These are phyloP conservation scores for Mytilinidion resinicola DNA, from an alignment of 495 filamentous ascomycete genomes.

Conservation along the genomic window DNA sequence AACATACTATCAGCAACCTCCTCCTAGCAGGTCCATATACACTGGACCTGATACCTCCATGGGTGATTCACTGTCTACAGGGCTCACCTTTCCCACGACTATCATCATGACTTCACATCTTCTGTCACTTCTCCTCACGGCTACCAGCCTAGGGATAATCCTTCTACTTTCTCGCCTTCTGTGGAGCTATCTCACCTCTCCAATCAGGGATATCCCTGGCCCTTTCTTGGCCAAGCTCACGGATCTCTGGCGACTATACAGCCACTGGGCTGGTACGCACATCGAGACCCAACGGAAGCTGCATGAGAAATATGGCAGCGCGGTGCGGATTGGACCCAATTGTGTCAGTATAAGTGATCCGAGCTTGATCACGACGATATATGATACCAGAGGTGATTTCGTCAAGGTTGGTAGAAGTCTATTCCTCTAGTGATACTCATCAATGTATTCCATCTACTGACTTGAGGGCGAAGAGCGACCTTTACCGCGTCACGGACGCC, in stretches of 20 bases:
- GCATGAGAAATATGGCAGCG: slow-evolving; percentile 7
- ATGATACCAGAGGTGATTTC: slow-evolving; percentile 9
- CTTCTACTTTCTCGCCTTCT: slow-evolving; percentile 1
- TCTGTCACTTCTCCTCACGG: neutral
- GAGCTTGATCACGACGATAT: slow-evolving; percentile 9
- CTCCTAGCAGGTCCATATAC: no score
- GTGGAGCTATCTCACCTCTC: slow-evolving; percentile 6
- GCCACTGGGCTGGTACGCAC: slow-evolving; percentile 6
- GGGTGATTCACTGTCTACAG: no score
- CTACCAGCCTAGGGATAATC: neutral
- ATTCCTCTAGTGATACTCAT: neutral
- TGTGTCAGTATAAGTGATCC: slow-evolving; percentile 10
- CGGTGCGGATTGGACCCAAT: slow-evolving; percentile 11
- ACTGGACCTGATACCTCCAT: no score
- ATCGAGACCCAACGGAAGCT: slow-evolving; percentile 15
- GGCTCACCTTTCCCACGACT: no score
- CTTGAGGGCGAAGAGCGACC: slow-evolving; percentile 7
- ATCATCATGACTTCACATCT: neutral
- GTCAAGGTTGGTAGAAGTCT: slow-evolving; percentile 2
- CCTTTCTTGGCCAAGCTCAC: slow-evolving; percentile 17
- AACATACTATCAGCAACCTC: no score
- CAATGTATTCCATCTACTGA: neutral
- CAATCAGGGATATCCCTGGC: slow-evolving; percentile 10
- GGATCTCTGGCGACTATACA: slow-evolving; percentile 10
- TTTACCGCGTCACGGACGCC: slow-evolving; percentile 17